Base-by-base conservation (phyloP, 2,329 filamentous ascomycete genomes). In the Paraphoma sp. region DNA sequence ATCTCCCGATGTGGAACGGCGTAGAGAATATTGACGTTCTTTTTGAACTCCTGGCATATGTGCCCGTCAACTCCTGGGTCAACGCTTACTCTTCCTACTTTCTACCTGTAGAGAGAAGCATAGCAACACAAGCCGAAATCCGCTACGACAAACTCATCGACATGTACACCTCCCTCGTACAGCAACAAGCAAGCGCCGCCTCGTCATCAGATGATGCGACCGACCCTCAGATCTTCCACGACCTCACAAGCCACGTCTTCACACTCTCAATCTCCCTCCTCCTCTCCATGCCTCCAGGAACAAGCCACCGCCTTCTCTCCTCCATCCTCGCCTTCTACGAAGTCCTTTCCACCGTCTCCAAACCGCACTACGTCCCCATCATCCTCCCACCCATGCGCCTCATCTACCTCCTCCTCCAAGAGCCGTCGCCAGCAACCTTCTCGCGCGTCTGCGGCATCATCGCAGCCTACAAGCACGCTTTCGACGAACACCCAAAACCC, bases 331-430 rank as follows among this genome's bases (percentile, higher is more conserved):
- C 91, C 33, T 86, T 88, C 70, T 93, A 94, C 76, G 91, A 90
- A 73, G 79, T 84, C 51, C 81, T 86, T 6, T 83, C 86, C 4
- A 62, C 64, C 14, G 68, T 64, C 6, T 71, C 71, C 3, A 59
- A 63, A 18, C 69, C 71, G 2, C 54, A 68, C 14, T 18, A 62
- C 23, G 81, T 92, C 41, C 86, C 87, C 23, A 86, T 94, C 61
- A 83, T 86, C 53, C 84, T 93, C 17, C 92, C 91, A 0, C 83
- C 88, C 0, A 82, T 87, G 1, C 79, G 84, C 3, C 82, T 92
- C 9, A 81, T 93, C 18, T 95, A 95, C 76, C 83, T 83, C 9
- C 80, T 95, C 40, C 81, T 88, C 60, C 93, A 95, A 73, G 84
- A 82, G 55, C 78, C 82, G 17, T 90, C 87, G 2, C 80, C 87